Conservation (phyloP, 2,329 filamentous ascomycete genomes). For the Escovopsis sp. region DNA sequence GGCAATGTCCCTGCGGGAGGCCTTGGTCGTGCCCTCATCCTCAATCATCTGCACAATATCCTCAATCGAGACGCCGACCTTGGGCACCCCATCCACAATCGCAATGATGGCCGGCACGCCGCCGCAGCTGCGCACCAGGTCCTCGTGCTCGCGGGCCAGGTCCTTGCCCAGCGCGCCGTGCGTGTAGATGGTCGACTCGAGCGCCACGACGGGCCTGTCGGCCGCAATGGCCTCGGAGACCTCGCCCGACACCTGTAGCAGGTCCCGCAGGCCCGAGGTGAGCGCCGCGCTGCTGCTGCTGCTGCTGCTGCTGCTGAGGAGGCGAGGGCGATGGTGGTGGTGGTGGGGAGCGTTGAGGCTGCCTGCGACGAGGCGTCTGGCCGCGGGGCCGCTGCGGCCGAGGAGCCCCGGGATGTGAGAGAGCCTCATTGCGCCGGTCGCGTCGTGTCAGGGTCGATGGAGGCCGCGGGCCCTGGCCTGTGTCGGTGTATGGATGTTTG, state of each 20-base stretch:
- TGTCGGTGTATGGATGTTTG: too few relatives aligned
- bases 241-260: conserved; percentile 67
- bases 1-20: conserved; percentile 75
- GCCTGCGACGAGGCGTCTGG: neutral
- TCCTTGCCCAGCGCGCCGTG: conserved; percentile 72
- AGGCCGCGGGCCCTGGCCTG: too few relatives aligned
- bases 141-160: conserved; percentile 65
- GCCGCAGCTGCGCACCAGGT: conserved; percentile 65
- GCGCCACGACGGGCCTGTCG: conserved; percentile 71
- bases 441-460: too few relatives aligned
- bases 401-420: conserved; percentile 3
- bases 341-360: neutral
- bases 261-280: conserved; percentile 16
- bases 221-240: conserved; percentile 61
- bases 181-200: conserved; percentile 95
- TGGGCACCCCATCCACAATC: conserved; percentile 67
- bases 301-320: neutral
- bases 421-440: conserved; percentile 2
- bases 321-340: neutral
- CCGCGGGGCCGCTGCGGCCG: neutral
- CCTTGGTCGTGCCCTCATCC: conserved; percentile 57
- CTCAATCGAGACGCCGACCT: conserved; percentile 58
- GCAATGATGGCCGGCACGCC: conserved; percentile 84
- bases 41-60: conserved; percentile 62
- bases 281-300: conserved; percentile 1